Percentiles rank a stretch among this genome's conserved stretches.
Evolutionary conservation across 2,329 filamentous ascomycete species (phyloP).

Genomic region (Onygena corvina): DNA sequence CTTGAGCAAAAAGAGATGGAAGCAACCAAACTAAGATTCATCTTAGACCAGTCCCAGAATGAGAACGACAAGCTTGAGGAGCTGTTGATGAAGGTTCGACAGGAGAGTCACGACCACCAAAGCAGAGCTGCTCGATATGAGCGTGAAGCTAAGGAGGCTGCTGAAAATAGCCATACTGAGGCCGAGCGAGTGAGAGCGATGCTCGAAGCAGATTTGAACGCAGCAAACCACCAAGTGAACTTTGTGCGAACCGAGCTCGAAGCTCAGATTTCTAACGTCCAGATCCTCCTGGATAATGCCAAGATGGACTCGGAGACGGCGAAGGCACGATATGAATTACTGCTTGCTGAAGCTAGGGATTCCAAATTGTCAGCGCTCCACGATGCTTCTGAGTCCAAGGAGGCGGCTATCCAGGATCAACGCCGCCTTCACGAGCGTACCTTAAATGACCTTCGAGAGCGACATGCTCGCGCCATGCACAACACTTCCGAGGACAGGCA

Average conservation of each 20-base stretch:
- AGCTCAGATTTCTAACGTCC: conserved; percentile 59
- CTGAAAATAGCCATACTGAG: conserved; percentile 66
- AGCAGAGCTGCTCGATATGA: conserved; percentile 57
- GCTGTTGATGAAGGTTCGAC: conserved; percentile 37
- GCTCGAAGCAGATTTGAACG: conserved; percentile 70
- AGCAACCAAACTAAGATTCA: conserved; percentile 64
- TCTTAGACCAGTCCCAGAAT: conserved; percentile 53
- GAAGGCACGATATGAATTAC: conserved; percentile 69
- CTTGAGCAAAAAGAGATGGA: conserved; percentile 62
- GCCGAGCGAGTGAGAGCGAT: conserved; percentile 67
- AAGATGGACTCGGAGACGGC: conserved; percentile 68
- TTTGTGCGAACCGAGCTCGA: conserved; percentile 70
- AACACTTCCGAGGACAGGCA: conserved; percentile 71
- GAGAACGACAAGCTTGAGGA: conserved; percentile 54
- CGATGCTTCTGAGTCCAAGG: conserved; percentile 43
- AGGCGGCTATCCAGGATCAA: conserved; percentile 45
- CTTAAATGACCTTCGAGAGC: conserved; percentile 61
- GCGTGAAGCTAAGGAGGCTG: conserved; percentile 71
- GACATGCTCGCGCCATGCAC: conserved; percentile 61
- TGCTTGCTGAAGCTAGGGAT: conserved; percentile 67
- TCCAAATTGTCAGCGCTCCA: conserved; percentile 50
- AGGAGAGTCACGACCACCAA: conserved; percentile 57
- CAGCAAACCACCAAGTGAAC: conserved; percentile 63
- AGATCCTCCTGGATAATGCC: conserved; percentile 63
- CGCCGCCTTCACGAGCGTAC: conserved; percentile 58